phyloP scores from a whole-genome alignment of 768 basidiomycete species.

The Pleurotus citrinopileatus region DNA sequence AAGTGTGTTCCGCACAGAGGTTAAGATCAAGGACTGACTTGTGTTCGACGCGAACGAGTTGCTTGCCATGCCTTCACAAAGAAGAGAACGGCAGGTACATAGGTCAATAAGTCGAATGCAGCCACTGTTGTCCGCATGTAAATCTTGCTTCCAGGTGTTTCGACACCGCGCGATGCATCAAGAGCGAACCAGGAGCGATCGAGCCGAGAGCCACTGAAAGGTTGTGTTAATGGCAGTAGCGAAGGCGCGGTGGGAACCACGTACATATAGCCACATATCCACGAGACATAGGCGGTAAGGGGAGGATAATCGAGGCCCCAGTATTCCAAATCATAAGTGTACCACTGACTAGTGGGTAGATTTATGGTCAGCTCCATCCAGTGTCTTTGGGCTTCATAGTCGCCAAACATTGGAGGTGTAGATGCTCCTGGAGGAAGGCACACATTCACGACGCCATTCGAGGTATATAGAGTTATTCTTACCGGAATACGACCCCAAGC shows the following conservation, averaged over 20 bases:
- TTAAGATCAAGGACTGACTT: slow-evolving; percentile 44
- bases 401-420: slow-evolving; percentile 84
- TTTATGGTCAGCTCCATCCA: slow-evolving; percentile 93
- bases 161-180: slow-evolving; percentile 68
- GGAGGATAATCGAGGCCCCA: slow-evolving; percentile 98
- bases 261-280: slow-evolving; percentile 76
- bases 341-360: slow-evolving; percentile 77
- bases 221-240: not conserved
- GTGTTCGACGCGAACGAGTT: slow-evolving; percentile 70
- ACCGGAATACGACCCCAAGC: slow-evolving; percentile 85
- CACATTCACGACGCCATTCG: not conserved
- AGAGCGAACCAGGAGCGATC: slow-evolving; percentile 69
- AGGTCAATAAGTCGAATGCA: slow-evolving; percentile 63
- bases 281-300: slow-evolving; percentile 86
- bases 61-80: slow-evolving; percentile 68
- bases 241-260: slow-evolving; percentile 24
- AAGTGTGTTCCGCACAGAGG: slow-evolving; percentile 5
- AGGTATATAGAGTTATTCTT: slow-evolving; percentile 21
- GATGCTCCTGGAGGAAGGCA: slow-evolving; percentile 45
- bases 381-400: slow-evolving; percentile 92
- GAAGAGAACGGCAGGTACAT: slow-evolving; percentile 67
- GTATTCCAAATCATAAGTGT: slow-evolving; percentile 82
- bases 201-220: slow-evolving; percentile 32
- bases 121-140: slow-evolving; percentile 85
- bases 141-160: slow-evolving; percentile 59